A percentile compares a stretch with the other conserved stretches of the same genome.
These are phyloP conservation scores for Pestalotiopsis sp. DNA, from an alignment of 2,329 filamentous ascomycete genomes.

Conservation along the genomic window DNA sequence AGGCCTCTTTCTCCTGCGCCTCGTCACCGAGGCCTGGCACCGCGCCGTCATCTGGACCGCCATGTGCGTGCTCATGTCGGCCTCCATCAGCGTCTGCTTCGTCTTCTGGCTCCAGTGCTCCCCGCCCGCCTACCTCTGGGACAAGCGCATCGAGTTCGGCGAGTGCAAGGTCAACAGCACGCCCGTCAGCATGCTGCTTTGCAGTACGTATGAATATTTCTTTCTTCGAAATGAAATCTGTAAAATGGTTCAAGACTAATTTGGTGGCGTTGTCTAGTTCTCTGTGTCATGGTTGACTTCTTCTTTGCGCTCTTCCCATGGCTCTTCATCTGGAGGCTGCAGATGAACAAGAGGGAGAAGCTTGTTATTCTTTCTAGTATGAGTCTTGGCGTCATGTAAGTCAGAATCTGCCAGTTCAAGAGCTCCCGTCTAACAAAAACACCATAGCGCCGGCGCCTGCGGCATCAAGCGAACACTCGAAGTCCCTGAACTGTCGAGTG, in stretches of 20 bases:
- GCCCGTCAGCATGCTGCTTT: constrained; percentile 11
- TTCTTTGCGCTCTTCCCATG: constrained; percentile 17
- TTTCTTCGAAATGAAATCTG: neutral
- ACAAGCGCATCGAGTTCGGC: constrained; percentile 9
- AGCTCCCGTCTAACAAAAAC: neutral
- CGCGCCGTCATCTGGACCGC: constrained; percentile 14
- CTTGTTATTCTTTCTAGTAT: constrained; percentile 13
- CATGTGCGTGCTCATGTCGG: constrained; percentile 10
- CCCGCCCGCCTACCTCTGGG: constrained; percentile 14
- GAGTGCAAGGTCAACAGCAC: constrained; percentile 1
- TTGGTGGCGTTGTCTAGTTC: neutral
- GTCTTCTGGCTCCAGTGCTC: constrained; percentile 18
- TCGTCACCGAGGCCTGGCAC: constrained; percentile 16
- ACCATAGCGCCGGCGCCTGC: constrained; percentile 3
- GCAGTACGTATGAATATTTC: neutral
- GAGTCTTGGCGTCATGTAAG: constrained; percentile 9
- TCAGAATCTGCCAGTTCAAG: neutral
- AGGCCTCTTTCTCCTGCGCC: constrained; percentile 16
- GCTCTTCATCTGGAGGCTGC: constrained; percentile 12
- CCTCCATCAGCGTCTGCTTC: constrained; percentile 5
- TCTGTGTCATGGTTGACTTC: constrained; percentile 15
- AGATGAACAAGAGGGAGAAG: constrained; percentile 11
- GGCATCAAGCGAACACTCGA: constrained; percentile 9
- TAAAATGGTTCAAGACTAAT: neutral
- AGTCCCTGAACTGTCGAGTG: constrained; percentile 1